These are phyloP conservation scores for Dillenia suffruticosa DNA, from an alignment of 164 flowering plant genomes.

Conservation along the genomic window DNA sequence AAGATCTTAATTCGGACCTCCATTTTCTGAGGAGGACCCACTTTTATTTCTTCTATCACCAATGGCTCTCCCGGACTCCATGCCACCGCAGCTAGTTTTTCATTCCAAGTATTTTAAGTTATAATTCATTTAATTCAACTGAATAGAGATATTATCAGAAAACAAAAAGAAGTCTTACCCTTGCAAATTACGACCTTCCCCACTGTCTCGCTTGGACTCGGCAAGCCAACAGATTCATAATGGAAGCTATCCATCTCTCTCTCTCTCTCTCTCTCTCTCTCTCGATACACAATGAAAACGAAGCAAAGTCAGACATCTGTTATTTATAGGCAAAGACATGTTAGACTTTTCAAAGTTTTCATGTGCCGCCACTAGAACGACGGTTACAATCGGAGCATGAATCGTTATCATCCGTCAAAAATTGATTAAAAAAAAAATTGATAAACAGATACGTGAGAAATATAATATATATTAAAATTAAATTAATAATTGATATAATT, in stretches of 20 bases:
- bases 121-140: slow-evolving; percentile 1
- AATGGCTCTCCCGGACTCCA: slow-evolving; percentile 47
- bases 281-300: too few relatives aligned
- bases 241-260: slow-evolving; percentile 10
- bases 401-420: too few relatives aligned
- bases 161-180: slow-evolving; percentile 19
- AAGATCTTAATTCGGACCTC: slow-evolving; percentile 63
- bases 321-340: too few relatives aligned
- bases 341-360: too few relatives aligned
- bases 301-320: too few relatives aligned
- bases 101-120: too few relatives aligned
- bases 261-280: neutral
- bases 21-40: slow-evolving; percentile 61
- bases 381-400: too few relatives aligned
- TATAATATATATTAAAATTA: too few relatives aligned
- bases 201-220: slow-evolving; percentile 13
- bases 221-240: neutral
- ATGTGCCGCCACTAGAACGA: too few relatives aligned
- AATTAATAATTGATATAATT: too few relatives aligned
- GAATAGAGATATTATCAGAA: neutral
- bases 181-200: slow-evolving; percentile 53
- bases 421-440: too few relatives aligned
- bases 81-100: slow-evolving; percentile 42
- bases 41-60: slow-evolving; percentile 48
- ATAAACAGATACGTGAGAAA: too few relatives aligned